Evolutionary conservation across 306 rosid genomes (phyloP).

Genomic region (Pueraria montana): DNA sequence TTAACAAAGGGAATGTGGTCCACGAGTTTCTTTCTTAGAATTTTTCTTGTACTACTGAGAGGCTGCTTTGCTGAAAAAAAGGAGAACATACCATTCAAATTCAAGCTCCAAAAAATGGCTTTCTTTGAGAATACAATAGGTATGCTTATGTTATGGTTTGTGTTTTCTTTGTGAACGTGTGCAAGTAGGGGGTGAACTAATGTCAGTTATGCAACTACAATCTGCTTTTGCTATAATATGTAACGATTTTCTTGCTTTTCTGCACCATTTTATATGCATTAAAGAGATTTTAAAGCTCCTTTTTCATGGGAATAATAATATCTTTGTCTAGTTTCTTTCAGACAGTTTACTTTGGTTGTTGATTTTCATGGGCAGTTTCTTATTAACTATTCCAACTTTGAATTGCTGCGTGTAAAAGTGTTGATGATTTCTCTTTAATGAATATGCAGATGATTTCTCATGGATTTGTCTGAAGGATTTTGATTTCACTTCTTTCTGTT

Average conservation of each 20-base stretch:
- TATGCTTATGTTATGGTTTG: neutral
- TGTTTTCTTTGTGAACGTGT: neutral
- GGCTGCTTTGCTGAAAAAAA: neutral
- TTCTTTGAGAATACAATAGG: conserved; percentile 15
- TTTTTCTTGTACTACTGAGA: too few relatives aligned
- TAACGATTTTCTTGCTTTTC: neutral
- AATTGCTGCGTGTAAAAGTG: neutral
- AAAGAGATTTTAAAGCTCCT: neutral
- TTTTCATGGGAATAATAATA: neutral
- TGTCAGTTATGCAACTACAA: neutral
- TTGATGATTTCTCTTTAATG: conserved; percentile 14
- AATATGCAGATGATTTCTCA: conserved; percentile 54
- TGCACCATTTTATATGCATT: neutral
- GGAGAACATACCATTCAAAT: neutral
- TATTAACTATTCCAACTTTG: neutral
- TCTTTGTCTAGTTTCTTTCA: neutral
- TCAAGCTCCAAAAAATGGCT: conserved; percentile 44
- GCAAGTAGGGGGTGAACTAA: neutral
- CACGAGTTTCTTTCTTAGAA: neutral
- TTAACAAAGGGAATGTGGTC: neutral
- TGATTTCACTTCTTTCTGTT: conserved; percentile 52
- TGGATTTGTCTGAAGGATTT: conserved; percentile 42
- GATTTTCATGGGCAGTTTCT: neutral
- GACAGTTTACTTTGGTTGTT: neutral
- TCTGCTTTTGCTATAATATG: neutral